Evolutionary conservation across 768 basidiomycete species (phyloP), one percentile per base, ranked within the genome.

Genomic region (Tylopilus felleus): DNA sequence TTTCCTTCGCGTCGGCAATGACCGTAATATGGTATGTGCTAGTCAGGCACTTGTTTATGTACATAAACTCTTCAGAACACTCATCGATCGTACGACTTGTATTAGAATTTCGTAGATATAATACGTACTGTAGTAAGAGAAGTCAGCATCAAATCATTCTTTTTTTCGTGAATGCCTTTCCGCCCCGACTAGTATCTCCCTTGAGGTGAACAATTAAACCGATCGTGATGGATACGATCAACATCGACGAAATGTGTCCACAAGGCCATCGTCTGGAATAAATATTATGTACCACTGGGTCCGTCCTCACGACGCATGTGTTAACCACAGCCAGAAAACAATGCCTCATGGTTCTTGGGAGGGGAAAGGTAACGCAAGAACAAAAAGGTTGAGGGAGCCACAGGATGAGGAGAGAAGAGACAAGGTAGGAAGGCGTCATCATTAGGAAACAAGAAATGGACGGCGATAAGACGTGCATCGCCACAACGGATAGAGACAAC

Each of bases 301-400:
- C 51, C 62, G 39, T 48, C 42, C 42, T 60, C 49, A n/a, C 10
- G 49, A 47, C 53, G 51, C 22, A 36, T 38, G 44, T 29, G 50
- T 40, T 39, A 41, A 14, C 22, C 33, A 45, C 28, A 33, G 23
- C 10, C 17, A n/a, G 17, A 31, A 19, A 5, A 42, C 8, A 7
- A 19, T 38, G 21, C 10, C 6, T 38, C 47, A 5, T 25, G 39
- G 49, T 25, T 29, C 49, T 43, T 31, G 43, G 39, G 22, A 42
- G 25, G n/a, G 38, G 14, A 16, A 33, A 42, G 51, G 55, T 56
- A 51, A 55, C 50, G 44, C 57, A 6, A 10, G 42, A 54, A 52
- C 27, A 54, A 50, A 35, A 28, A 19, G n/a, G 50, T 4, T 8
- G n/a, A 10, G 23, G 9, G n/a, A 49, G 59, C 46, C 49, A 43